Evolutionary conservation across 169 alveolate species (phyloP), one percentile per base, ranked within the genome.

Genomic region (Eimeria necatrix): DNA sequence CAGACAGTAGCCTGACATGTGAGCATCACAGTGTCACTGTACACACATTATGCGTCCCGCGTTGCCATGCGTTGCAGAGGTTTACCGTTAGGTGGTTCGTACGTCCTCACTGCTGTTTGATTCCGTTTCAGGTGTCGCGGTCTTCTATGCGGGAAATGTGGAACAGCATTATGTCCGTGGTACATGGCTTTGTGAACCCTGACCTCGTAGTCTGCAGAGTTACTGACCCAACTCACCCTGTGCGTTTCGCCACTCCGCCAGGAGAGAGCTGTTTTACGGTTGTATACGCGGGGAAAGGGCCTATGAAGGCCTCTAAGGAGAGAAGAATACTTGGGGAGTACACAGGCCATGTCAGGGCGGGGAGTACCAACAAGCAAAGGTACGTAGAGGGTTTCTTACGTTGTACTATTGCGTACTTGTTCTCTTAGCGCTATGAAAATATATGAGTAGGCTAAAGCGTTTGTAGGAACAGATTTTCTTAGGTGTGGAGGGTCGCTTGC

Each of bases 201-300:
- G 93, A 95, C 70, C 93, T 97, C 26, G 96, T 92, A 56, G 96
- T 97, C 20, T 97, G 98, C 52, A 97, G 97, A 60, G 95, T 97
- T 41, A 95, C 94, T 78, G 98, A 97, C 84, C 97, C 97, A 18
- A 97, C 97, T 24, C 98, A 97, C 81, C 98, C 98, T 8, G 96
- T 97, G 18, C 96, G 98, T 32, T 96, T 97, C 86, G 97, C 98
- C 20, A 97, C 98, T 9, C 98, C 98, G 4, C 95, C 97, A 4
- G 95, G 96, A 53, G 97, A 97, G 95, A 97, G 97, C 76, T 97
- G 98, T 93, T 97, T 95, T 93, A 97, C 98, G 18, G 97, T 97
- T 41, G 97, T 97, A 6, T 97, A 97, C 94, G 97, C 97, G 16
- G 98, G 98, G 20, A 97, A 97, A 48, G 95, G 94, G 88, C 97